Base-by-base conservation (phyloP, 768 basidiomycete genomes). In the Naganishia vaughanmartiniae region DNA sequence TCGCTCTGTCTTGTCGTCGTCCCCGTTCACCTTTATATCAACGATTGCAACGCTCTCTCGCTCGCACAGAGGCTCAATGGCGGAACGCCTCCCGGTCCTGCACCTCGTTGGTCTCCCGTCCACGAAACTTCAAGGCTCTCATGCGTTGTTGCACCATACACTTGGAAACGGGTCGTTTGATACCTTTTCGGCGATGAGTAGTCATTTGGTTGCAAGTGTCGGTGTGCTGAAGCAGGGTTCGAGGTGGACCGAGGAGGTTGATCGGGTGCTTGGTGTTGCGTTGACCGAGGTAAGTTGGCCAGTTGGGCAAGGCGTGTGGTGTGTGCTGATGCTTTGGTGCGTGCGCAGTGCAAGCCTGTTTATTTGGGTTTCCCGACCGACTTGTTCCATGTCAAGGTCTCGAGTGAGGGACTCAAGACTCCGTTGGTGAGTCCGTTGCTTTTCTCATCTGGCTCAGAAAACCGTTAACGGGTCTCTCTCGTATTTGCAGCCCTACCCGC, bases 301-400 rank as follows among this genome's bases (percentile, higher is more conserved):
- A 11, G 42, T 15, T 7, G 42, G 5, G 42, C 15, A 36, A 36
- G 12, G 34, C 4, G 34, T 4, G 34, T 36, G 34, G 42, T 2
- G 42, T 56, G 28, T 30, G 26, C 55, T 56, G 31, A 56, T 33
- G 19, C 30, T 42, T 42, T 42, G 42, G 42, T 42, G 42, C 14
- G 42, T 33, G 30, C 30, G 55, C n/a, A 91, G 86, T 89, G 89
- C 33, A 88, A 91, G 24, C 94, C 94, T 0, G 91, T 90, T 36
- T 98, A 98, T 77, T 81, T 98, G 48, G 86, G 89, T 42, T 84
- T 97, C 14, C 94, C 92, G 0, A 93, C 89, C 7, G 90, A 97
- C 78, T 83, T 95, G 65, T 89, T 89, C 4, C 84, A 86, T 76
- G 82, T 84, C 66, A 86, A 88, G 76, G 87, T 93, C 21, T 85